Conservation (phyloP, 2,329 filamentous ascomycete genomes). For the Cladosporium sp. region DNA sequence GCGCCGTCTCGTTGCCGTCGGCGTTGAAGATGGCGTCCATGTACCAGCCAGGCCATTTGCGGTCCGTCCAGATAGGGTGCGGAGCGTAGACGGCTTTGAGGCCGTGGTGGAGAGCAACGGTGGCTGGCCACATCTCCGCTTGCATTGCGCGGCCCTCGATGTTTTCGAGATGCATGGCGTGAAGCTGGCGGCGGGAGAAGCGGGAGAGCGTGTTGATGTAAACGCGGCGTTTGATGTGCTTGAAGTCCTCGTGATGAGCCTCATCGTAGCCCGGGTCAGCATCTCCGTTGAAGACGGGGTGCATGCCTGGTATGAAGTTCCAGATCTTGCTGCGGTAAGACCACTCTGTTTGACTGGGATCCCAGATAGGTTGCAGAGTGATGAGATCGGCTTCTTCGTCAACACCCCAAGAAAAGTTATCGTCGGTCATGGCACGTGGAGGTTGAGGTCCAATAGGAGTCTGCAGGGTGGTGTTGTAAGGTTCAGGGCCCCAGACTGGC, state of each 20-base stretch:
- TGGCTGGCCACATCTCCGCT: constrained; percentile 93
- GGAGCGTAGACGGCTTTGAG: constrained; percentile 89
- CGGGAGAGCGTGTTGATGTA: constrained; percentile 86
- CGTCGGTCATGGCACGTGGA: constrained; percentile 68
- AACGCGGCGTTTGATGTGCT: constrained; percentile 62
- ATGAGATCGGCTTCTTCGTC: constrained; percentile 89
- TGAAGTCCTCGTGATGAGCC: constrained; percentile 47
- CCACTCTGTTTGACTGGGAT: constrained; percentile 85
- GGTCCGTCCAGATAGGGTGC: constrained; percentile 83
- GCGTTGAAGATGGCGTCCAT: constrained; percentile 76
- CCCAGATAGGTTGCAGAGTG: constrained; percentile 85
- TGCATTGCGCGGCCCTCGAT: constrained; percentile 86
- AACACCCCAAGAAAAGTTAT: constrained; percentile 81
- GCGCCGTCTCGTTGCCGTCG: constrained; percentile 51
- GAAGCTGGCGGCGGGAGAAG: constrained; percentile 73
- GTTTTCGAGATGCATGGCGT: constrained; percentile 88
- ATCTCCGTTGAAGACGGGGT: constrained; percentile 76
- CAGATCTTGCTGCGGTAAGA: constrained; percentile 47
- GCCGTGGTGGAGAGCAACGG: constrained; percentile 82
- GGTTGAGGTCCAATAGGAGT: constrained; percentile 73
- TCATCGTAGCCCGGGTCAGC: constrained; percentile 49
- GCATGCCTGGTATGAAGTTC: constrained; percentile 49
- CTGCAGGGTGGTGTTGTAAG: constrained; percentile 63
- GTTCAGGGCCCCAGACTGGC: constrained; percentile 78
- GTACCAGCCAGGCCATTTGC: constrained; percentile 76